Percentiles rank a stretch among this genome's conserved stretches.
phyloP scores from a whole-genome alignment of 495 filamentous ascomycete species.

The Lasiosphaeriaceae sp. region DNA sequence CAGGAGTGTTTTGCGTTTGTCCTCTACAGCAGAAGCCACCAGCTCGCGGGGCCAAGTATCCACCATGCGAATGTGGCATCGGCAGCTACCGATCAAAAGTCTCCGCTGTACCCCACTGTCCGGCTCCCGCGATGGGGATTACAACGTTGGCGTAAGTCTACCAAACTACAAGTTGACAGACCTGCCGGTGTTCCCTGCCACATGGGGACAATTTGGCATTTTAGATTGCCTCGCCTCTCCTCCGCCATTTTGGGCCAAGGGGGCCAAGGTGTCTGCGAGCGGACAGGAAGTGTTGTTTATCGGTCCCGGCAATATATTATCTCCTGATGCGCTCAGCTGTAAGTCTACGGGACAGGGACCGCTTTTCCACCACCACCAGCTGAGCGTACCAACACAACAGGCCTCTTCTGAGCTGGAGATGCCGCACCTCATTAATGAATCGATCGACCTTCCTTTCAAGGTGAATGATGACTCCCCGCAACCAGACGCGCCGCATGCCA shows the following conservation, averaged over 20 bases:
- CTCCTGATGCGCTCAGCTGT: conserved; percentile 16
- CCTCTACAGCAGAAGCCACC: background rate
- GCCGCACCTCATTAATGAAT: conserved; percentile 14
- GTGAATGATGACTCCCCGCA: conserved; percentile 12
- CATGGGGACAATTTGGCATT: conserved; percentile 22
- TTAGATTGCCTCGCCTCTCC: conserved; percentile 18
- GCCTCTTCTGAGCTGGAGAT: conserved; percentile 6
- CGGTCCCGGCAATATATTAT: conserved; percentile 30
- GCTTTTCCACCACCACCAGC: conserved; percentile 26
- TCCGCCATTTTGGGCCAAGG: conserved; percentile 6
- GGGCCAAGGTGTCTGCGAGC: conserved; percentile 7
- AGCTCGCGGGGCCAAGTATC: background rate
- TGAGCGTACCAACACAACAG: background rate
- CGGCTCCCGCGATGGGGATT: conserved; percentile 12
- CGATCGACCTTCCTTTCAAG: conserved; percentile 29
- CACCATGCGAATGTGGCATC: conserved; percentile 11
- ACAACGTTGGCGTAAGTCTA: conserved; percentile 10
- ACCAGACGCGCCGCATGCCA: conserved; percentile 21
- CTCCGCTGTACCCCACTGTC: conserved; percentile 22
- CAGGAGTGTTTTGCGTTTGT: background rate
- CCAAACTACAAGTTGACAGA: conserved; percentile 8
- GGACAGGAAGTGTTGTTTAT: conserved; percentile 14
- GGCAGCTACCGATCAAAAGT: conserved; percentile 30
- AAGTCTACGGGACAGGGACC: conserved; percentile 30
- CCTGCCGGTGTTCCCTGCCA: conserved; percentile 14